These are phyloP conservation scores for Hygrophorus russula DNA, from an alignment of 768 basidiomycete genomes.

Conservation along the genomic window DNA sequence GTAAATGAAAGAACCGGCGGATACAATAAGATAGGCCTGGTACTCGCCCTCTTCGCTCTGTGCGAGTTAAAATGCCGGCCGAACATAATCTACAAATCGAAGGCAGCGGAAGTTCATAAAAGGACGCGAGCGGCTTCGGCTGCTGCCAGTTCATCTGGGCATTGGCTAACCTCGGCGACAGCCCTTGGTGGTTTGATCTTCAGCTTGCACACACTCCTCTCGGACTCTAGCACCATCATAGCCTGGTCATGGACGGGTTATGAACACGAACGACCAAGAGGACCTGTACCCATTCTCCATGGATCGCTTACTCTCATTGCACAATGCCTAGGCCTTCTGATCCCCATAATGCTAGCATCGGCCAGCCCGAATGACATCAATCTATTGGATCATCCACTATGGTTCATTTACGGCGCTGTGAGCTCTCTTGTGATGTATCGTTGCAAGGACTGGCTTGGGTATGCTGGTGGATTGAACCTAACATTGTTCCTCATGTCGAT, in stretches of 20 bases:
- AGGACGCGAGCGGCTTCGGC: constrained; percentile 1
- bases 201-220: constrained; percentile 58
- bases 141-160: constrained; percentile 9
- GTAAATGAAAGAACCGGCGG: constrained; percentile 54
- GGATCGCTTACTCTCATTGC: constrained; percentile 57
- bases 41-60: constrained; percentile 46
- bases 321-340: constrained; percentile 44
- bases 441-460: constrained; percentile 60
- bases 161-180: constrained; percentile 27
- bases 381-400: constrained; percentile 32
- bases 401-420: constrained; percentile 43
- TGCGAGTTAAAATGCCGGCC: constrained; percentile 41
- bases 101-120: not conserved
- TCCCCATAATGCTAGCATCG: constrained; percentile 20
- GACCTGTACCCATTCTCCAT: constrained; percentile 64
- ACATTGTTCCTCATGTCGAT: constrained; percentile 57
- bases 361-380: constrained; percentile 24
- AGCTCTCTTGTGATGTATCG: constrained; percentile 46
- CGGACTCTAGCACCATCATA: constrained; percentile 68
- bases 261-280: constrained; percentile 42
- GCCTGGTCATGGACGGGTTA: constrained; percentile 92
- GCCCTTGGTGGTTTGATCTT: constrained; percentile 63
- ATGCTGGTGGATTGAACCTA: constrained; percentile 50
- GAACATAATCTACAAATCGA: constrained; percentile 10
- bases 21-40: constrained; percentile 57